A percentile compares a stretch with the other conserved stretches of the same genome.
Evolutionary conservation across 23 red algal species (phyloP).

Genomic region (Gracilaria domingensis): DNA sequence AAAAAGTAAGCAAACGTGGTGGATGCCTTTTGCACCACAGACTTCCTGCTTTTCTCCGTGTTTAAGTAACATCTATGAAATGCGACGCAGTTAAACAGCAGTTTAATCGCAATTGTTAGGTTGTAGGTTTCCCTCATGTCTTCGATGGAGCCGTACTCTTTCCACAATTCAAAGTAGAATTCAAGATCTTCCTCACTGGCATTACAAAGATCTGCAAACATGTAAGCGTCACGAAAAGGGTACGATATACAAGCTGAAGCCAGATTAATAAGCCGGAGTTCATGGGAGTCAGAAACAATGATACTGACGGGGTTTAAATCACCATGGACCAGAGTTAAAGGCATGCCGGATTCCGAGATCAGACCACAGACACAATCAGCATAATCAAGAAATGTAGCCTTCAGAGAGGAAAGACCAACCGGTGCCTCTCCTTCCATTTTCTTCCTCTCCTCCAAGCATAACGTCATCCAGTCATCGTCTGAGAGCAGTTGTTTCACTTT

Average conservation of each 20-base stretch:
- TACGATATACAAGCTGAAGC: conserved; percentile 19
- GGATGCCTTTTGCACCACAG: too few species aligned
- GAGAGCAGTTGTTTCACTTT: background rate
- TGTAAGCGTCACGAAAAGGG: background rate
- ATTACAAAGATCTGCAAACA: background rate
- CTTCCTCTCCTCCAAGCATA: background rate
- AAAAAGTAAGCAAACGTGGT: too few species aligned
- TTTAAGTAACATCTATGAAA: background rate
- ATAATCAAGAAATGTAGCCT: background rate
- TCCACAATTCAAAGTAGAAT: conserved; percentile 4
- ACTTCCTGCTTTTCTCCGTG: background rate
- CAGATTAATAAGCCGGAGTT: conserved; percentile 13
- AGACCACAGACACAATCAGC: background rate
- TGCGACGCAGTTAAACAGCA: background rate
- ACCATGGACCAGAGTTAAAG: conserved; percentile 22
- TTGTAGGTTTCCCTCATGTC: background rate
- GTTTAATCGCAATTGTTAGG: background rate
- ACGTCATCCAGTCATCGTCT: background rate
- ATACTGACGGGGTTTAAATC: background rate
- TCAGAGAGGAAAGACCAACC: background rate
- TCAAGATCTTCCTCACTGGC: conserved; percentile 1
- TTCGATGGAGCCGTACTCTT: background rate
- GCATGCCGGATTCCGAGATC: background rate
- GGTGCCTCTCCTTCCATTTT: background rate
- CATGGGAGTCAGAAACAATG: background rate